These are phyloP conservation scores for Backusella tuberculispora DNA, from an alignment of 192 early-diverging fungal species.

Conservation along the genomic window DNA sequence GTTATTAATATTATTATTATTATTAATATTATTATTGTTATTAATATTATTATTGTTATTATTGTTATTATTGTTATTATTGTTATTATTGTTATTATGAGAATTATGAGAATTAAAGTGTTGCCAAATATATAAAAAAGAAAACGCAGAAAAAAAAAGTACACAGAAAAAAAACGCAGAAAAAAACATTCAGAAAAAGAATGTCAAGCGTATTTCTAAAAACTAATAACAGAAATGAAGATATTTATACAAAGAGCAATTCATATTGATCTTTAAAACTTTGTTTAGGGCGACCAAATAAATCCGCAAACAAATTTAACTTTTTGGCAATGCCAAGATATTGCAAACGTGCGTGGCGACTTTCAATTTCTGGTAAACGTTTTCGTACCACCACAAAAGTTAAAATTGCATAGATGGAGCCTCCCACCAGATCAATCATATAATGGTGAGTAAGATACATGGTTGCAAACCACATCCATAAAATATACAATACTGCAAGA, in stretches of 20 bases:
- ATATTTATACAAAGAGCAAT: neutral
- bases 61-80: neutral
- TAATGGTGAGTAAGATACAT: conserved; percentile 78
- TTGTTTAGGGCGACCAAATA: conserved; percentile 2
- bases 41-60: neutral
- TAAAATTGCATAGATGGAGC: conserved; percentile 65
- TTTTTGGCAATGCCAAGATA: conserved; percentile 35
- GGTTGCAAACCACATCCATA: conserved; percentile 79
- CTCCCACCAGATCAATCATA: conserved; percentile 70
- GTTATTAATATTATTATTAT: too few relatives aligned
- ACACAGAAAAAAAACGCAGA: neutral
- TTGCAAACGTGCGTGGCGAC: conserved; percentile 32
- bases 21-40: neutral
- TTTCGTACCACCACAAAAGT: conserved; percentile 52
- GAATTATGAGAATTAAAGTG: neutral
- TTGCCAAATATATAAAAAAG: neutral
- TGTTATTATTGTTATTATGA: neutral
- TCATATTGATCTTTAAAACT: conserved; percentile 12
- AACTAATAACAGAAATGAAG: neutral
- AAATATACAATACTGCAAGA: conserved; percentile 53
- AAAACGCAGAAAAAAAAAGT: neutral
- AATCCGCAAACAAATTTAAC: neutral
- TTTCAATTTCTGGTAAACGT: conserved; percentile 46
- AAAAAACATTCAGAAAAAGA: neutral
- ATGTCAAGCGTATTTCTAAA: neutral